Evolutionary conservation across 1,284 basidiomycete species (phyloP), one percentile per base, ranked within the genome.

Genomic region (Pascua sp.): DNA sequence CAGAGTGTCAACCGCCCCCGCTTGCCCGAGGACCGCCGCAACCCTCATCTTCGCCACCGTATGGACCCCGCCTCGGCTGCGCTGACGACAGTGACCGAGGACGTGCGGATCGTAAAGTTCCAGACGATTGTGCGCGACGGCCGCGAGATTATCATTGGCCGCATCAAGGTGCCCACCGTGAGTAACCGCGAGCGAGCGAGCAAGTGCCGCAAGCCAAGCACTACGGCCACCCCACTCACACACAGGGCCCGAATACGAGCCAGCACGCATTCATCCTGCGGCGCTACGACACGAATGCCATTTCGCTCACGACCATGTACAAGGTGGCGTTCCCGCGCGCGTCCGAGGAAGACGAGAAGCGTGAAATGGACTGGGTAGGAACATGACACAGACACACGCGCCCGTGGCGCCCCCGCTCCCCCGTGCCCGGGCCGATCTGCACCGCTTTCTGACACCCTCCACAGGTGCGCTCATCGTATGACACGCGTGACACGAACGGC

Each of bases 261-360:
- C 58, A 66, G 48, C 91, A 95, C 77, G 90, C 92, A n/a, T 95
- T 95, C 76, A 89, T 97, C 72, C 87, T 97, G 55, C 86, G 92
- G 62, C 87, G 95, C 59, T 96, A 92, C 72, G 95, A 99, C 79
- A 98, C 95, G 8, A 86, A 91, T 63, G 94, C 94, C 24, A 84
- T 99, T 77, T 92, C 90, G 59, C 86, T 95, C 16, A 96, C 93
- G 7, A 96, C 95, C 60, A 96, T 99, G 91, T 98, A 92, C 81
- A 90, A 92, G 66, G 91, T 94, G 32, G 92, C 94, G 0, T 98
- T 94, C 79, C 95, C 96, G 10, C 85, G 81, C 53, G 89, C 93
- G 0, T 79, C 82, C 38, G 90, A 91, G 3, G 82, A 83, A 47
- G 86, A 88, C 17, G 95, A 98, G 78, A 86, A 85, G 70, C 79